These are phyloP conservation scores for Fraxinus americana DNA, from an alignment of 257 asterid genomes.

Conservation along the genomic window DNA sequence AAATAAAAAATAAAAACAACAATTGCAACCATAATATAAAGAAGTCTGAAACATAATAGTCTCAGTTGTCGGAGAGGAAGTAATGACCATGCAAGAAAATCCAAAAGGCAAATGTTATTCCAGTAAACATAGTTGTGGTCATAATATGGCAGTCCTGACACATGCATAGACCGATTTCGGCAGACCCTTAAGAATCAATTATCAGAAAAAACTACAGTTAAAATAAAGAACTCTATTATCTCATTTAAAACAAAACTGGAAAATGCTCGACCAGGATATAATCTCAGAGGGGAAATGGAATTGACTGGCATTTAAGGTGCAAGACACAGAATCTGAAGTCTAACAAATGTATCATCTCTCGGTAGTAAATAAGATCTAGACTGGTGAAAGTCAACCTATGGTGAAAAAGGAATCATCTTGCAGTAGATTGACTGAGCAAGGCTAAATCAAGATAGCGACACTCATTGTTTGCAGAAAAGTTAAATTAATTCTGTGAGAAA, in stretches of 20 bases:
- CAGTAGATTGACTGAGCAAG: constrained; percentile 6
- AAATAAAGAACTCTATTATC: neutral
- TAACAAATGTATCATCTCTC: neutral
- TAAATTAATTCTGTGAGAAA: neutral
- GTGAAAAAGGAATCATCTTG: neutral
- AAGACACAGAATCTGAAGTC: neutral
- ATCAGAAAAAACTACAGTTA: neutral
- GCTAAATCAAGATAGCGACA: constrained; percentile 5
- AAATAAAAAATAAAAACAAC: neutral
- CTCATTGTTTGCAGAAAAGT: neutral
- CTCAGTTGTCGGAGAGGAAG: neutral
- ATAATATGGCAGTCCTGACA: neutral
- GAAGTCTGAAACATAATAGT: neutral
- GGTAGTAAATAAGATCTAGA: neutral
- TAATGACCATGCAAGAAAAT: neutral
- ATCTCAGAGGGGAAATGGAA: neutral
- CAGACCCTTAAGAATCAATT: neutral
- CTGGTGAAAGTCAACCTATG: neutral
- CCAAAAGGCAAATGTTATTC: neutral
- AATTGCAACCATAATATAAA: neutral
- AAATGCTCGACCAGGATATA: neutral
- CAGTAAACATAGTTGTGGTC: neutral
- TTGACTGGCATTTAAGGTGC: neutral
- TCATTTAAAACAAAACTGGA: neutral
- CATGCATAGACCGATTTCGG: neutral